A percentile compares a stretch with the other conserved stretches of the same genome.
Conservation (phyloP, 2,329 filamentous ascomycete genomes). For the Paecilomyces fulvus region DNA sequence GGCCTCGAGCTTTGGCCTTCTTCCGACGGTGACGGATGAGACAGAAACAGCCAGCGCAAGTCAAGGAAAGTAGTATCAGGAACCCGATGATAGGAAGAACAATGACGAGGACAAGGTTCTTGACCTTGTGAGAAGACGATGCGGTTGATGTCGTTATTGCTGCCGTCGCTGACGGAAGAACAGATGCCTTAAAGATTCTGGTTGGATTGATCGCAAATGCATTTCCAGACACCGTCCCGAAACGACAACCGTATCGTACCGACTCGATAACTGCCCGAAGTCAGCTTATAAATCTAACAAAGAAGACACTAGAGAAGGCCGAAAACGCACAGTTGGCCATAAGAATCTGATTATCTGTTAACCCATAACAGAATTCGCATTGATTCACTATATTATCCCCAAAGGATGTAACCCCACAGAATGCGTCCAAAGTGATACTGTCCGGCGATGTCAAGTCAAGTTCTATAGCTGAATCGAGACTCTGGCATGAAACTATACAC, state of each 20-base stretch:
- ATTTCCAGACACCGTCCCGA: conserved; percentile 23
- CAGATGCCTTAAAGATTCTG: conserved; percentile 33
- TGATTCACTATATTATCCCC: conserved; percentile 33
- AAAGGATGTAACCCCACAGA: conserved; percentile 30
- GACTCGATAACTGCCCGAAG: conserved; percentile 33
- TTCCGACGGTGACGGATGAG: conserved; percentile 36
- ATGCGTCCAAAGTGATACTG: conserved; percentile 23
- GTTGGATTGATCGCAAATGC: conserved; percentile 32
- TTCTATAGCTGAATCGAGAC: conserved; percentile 23
- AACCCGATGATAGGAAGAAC: conserved; percentile 37
- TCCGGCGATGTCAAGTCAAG: conserved; percentile 21
- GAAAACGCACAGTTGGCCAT: conserved; percentile 35
- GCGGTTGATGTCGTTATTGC: conserved; percentile 12
- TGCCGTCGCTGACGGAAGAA: conserved; percentile 25
- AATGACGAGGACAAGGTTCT: conserved; percentile 35
- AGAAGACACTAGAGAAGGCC: neutral
- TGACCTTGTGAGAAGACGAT: conserved; percentile 9
- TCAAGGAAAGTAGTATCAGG: conserved; percentile 24
- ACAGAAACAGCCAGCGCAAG: conserved; percentile 32
- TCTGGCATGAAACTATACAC: conserved; percentile 36
- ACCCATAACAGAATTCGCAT: conserved; percentile 37
- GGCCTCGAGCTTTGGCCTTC: conserved; percentile 18
- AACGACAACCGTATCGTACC: conserved; percentile 38
- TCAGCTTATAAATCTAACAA: conserved; percentile 5
- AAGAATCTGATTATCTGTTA: conserved; percentile 31